A percentile compares a stretch with the other conserved stretches of the same genome.
phyloP scores from a whole-genome alignment of 345 rosid species.

The Pseudoturritis turrita region DNA sequence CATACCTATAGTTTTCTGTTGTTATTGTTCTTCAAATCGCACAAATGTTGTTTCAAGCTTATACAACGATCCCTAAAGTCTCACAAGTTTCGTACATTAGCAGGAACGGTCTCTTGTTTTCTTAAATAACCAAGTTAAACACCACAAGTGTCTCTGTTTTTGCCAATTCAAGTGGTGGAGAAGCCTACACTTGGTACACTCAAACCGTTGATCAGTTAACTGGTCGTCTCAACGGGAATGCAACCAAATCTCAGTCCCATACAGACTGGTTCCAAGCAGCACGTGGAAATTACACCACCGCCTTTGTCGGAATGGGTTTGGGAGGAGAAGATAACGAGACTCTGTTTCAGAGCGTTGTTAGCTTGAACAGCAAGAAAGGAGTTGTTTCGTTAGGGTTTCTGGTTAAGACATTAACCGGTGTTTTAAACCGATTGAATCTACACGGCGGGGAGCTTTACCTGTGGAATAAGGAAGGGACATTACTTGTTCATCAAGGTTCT shows the following conservation, averaged over 20 bases:
- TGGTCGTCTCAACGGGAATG: constrained; percentile 6
- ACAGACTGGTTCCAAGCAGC: constrained; percentile 20
- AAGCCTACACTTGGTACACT: constrained; percentile 26
- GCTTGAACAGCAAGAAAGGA: constrained; percentile 24
- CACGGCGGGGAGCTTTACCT: constrained; percentile 18
- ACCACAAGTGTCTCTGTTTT: constrained; percentile 18
- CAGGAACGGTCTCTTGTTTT: constrained; percentile 15
- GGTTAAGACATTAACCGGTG: background rate
- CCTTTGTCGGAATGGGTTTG: constrained; percentile 11
- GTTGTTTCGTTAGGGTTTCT: constrained; percentile 25
- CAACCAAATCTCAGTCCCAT: background rate
- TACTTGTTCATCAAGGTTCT: constrained; percentile 1
- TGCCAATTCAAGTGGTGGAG: constrained; percentile 11
- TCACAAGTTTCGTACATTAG: constrained; percentile 24
- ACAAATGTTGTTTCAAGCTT: constrained; percentile 24
- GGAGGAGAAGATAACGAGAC: constrained; percentile 4
- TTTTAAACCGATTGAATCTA: constrained; percentile 13
- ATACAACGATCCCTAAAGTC: constrained; percentile 21
- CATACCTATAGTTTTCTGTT: background rate
- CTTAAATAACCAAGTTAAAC: background rate
- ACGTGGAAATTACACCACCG: background rate
- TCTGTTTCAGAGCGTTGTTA: constrained; percentile 8
- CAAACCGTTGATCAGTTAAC: constrained; percentile 25
- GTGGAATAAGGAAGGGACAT: constrained; percentile 16
- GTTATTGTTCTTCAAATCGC: constrained; percentile 9